phyloP scores from a whole-genome alignment of 108 stramenopile genomes.

The Seminavis robusta region DNA sequence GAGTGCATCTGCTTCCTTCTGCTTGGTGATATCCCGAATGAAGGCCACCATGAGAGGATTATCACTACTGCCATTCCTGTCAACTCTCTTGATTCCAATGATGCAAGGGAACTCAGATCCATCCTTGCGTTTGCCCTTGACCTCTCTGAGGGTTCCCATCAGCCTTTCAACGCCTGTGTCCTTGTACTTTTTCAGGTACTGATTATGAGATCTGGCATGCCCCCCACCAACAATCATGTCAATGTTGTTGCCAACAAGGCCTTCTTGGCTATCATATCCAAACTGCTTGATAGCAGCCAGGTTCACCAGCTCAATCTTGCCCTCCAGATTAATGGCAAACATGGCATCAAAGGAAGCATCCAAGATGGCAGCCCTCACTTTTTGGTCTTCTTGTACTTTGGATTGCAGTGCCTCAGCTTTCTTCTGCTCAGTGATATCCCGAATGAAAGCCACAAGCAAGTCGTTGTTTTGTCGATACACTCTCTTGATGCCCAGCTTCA shows the following conservation, averaged over 20 bases:
- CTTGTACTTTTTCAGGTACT: too few species aligned
- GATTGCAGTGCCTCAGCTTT: constrained; percentile 23
- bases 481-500: constrained; percentile 29
- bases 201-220: too few species aligned
- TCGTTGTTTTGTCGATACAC: constrained; percentile 2
- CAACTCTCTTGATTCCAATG: background rate
- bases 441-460: constrained; percentile 14
- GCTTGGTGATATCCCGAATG: background rate
- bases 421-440: constrained; percentile 39
- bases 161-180: too few species aligned
- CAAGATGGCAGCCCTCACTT: constrained; percentile 11
- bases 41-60: background rate
- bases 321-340: background rate
- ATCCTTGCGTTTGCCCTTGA: background rate
- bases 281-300: background rate
- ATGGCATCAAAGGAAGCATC: constrained; percentile 1
- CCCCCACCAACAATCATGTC: background rate
- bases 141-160: background rate
- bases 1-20: background rate
- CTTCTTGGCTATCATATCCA: background rate
- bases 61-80: background rate
- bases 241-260: background rate
- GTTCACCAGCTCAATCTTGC: background rate
- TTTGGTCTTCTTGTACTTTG: constrained; percentile 30
- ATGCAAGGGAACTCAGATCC: background rate